phyloP scores from a whole-genome alignment of 2,329 filamentous ascomycete species.

The Blastomyces parvus region DNA sequence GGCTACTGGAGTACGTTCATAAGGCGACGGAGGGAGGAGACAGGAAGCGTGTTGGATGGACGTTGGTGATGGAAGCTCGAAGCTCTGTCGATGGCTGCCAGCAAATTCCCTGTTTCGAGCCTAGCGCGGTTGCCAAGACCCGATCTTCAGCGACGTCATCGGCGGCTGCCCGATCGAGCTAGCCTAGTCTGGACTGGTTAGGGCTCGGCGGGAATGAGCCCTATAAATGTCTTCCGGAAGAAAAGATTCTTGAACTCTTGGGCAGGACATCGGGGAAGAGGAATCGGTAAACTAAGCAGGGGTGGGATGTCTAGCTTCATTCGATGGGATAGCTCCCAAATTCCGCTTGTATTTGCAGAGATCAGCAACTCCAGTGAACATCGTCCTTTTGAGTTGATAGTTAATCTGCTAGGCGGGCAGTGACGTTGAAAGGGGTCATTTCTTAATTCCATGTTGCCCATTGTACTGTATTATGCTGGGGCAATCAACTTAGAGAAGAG shows the following conservation, averaged over 20 bases:
- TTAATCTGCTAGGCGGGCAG: not conserved
- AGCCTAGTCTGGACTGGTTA: not conserved
- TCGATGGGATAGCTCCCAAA: not conserved
- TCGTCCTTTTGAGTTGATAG: not conserved
- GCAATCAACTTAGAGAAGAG: not conserved
- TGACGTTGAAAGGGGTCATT: not conserved
- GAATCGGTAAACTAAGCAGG: not conserved
- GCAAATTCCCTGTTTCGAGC: not conserved
- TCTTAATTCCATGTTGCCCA: not conserved
- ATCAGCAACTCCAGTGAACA: not conserved
- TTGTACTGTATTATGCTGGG: not conserved
- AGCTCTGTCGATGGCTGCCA: no score
- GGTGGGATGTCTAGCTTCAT: not conserved
- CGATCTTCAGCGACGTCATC: slow-evolving; percentile 1
- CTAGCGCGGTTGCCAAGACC: not conserved
- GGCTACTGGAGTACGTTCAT: not conserved
- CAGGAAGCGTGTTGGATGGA: not conserved
- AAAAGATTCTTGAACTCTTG: not conserved
- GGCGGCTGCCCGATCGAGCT: not conserved
- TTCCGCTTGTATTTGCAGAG: not conserved
- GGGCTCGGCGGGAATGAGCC: not conserved
- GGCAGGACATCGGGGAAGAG: not conserved
- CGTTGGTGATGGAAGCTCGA: not conserved
- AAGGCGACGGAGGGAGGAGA: not conserved
- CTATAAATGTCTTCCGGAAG: not conserved